Evolutionary conservation across 2,329 filamentous ascomycete genomes (phyloP).

Genomic region (Colletotrichum tabaci): DNA sequence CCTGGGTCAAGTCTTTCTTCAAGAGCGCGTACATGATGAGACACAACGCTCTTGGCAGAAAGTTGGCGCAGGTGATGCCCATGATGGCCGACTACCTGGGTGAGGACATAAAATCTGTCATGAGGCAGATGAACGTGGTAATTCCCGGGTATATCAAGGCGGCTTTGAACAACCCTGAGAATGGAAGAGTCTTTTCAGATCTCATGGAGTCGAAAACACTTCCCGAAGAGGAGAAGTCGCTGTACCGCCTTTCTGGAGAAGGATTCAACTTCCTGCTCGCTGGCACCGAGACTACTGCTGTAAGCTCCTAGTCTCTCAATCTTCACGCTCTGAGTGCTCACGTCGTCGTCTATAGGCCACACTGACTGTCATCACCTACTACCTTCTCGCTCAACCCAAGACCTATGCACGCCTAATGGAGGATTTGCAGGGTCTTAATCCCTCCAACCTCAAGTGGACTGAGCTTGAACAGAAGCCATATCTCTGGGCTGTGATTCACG

Average conservation of each 20-base stretch:
- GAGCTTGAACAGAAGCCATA: constrained; percentile 58
- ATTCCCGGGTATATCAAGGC: constrained; percentile 47
- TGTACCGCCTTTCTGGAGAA: constrained; percentile 38
- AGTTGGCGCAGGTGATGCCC: constrained; percentile 45
- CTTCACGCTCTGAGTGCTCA: background rate
- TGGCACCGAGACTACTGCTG: constrained; percentile 65
- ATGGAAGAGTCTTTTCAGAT: constrained; percentile 48
- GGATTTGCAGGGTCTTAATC: constrained; percentile 48
- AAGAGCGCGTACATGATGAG: constrained; percentile 53
- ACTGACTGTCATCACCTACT: constrained; percentile 48
- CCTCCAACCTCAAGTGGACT: constrained; percentile 46
- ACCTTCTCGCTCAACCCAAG: constrained; percentile 48
- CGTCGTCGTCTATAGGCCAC: constrained; percentile 37
- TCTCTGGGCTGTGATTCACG: constrained; percentile 46
- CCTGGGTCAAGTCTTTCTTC: constrained; percentile 52
- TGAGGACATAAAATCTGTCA: constrained; percentile 46
- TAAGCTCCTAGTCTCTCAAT: background rate
- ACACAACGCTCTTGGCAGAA: constrained; percentile 49
- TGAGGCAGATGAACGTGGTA: constrained; percentile 47
- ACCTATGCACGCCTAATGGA: constrained; percentile 45
- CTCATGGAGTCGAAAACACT: constrained; percentile 46
- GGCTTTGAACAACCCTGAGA: constrained; percentile 45
- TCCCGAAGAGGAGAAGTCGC: constrained; percentile 37
- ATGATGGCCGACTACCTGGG: constrained; percentile 46
- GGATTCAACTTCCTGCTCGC: constrained; percentile 62